Evolutionary conservation across 106 monocot species (phyloP).

Genomic region (Apostasia ramifera): DNA sequence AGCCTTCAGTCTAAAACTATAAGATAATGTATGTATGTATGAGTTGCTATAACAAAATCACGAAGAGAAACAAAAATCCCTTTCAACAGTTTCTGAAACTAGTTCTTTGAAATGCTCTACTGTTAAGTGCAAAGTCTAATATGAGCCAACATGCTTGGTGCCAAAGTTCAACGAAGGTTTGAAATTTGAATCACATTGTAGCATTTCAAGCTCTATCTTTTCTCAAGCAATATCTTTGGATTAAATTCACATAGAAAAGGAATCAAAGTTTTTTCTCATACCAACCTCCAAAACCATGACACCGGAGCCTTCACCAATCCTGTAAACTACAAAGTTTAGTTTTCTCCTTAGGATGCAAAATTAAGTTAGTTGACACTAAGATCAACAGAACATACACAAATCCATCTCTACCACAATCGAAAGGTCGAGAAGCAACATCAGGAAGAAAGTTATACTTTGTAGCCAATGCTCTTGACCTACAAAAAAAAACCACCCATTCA

Average conservation of each 20-base stretch:
- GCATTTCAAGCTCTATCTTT: too few species aligned
- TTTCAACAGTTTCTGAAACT: too few species aligned
- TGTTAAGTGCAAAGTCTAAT: too few species aligned
- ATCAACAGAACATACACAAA: conserved; percentile 66
- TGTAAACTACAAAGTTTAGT: conserved; percentile 17
- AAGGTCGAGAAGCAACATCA: conserved; percentile 74
- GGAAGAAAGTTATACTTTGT: conserved; percentile 80
- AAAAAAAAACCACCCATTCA: conserved; percentile 13
- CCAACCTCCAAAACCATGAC: conserved; percentile 93
- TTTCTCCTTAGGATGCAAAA: background rate
- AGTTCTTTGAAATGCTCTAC: too few species aligned
- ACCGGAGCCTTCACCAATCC: conserved; percentile 94
- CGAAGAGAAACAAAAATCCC: too few species aligned
- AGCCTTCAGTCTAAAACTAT: too few species aligned
- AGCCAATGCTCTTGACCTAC: conserved; percentile 78
- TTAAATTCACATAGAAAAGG: background rate
- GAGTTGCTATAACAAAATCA: too few species aligned
- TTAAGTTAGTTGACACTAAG: background rate
- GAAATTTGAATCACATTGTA: too few species aligned
- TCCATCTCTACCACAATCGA: conserved; percentile 96
- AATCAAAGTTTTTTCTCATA: background rate
- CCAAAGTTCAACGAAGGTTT: too few species aligned
- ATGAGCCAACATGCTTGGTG: too few species aligned
- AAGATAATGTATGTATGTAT: too few species aligned
- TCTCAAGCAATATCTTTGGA: too few species aligned